Base-by-base conservation (phyloP, 768 basidiomycete genomes). In the Calocybe gangraenosa region DNA sequence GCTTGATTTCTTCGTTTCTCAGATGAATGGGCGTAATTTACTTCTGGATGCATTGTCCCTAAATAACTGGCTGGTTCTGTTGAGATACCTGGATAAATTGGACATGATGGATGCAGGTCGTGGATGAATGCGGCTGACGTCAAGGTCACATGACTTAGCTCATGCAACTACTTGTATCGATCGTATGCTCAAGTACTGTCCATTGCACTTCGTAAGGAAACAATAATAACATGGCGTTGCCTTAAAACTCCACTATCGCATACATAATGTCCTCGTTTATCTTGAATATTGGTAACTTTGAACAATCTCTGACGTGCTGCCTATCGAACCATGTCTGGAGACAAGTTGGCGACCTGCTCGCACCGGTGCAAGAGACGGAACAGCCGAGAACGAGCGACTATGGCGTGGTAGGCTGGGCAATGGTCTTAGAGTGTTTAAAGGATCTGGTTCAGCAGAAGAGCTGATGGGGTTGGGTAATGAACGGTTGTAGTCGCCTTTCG, bases 41-140 rank as follows among this genome's bases (percentile, higher is more conserved):
- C 73, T 60, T 58, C 65, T 65, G 22, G 62, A 56, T 20, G 68
- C 48, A 30, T 54, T 58, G 40, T 69, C 63, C 21, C 63, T 54
- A 28, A 73, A 31, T 5, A 69, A 44, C 50, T 70, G 66, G n/a
- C 52, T 59, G 22, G 71, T 64, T 54, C 73, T 61, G 38, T 57
- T 63, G 40, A 73, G 46, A 50, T 70, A 74, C 40, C 61, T 56
- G 15, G 66, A 66, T 55, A 62, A 54, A 42, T 61, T 57, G 14
- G 69, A 66, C 63, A 66, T 66, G 62, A 51, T 57, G n/a, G 15
- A 17, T 8, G 22, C 11, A 25, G 5, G 15, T 20, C 33, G 34
- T 11, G 14, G 21, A 33, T 32, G 22, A 25, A 3, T 11, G 17
- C 23, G 34, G 11, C 46, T 55, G 55, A 55, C 53, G 45, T 54